phyloP scores from a whole-genome alignment of 1,284 basidiomycete genomes.

The Paramarasmius palmivorus region DNA sequence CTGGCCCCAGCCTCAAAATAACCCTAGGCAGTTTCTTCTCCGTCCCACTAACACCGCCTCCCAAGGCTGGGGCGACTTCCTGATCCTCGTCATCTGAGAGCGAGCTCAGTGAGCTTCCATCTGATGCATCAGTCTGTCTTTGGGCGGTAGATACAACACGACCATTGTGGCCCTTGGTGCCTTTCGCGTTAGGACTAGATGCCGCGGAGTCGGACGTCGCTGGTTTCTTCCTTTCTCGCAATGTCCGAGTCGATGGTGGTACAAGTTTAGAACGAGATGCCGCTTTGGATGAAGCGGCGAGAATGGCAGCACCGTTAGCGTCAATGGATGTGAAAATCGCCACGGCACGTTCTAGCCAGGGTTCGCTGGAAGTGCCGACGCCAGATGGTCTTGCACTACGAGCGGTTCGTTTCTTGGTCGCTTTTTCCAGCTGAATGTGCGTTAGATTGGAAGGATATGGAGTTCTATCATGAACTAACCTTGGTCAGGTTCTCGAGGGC shows the following conservation, averaged over 20 bases:
- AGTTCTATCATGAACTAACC: slow-evolving; percentile 36
- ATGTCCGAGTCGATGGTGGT: not conserved
- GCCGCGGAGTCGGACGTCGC: not conserved
- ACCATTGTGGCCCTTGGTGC: not conserved
- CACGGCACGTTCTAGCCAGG: not conserved
- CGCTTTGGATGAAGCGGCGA: not conserved
- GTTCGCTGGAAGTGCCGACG: not conserved
- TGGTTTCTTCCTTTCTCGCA: not conserved
- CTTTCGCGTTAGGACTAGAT: not conserved
- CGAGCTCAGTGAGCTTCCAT: not conserved
- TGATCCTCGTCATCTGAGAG: slow-evolving; percentile 4
- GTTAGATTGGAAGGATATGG: not conserved
- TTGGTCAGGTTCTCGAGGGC: slow-evolving; percentile 58
- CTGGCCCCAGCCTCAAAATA: slow-evolving; percentile 52
- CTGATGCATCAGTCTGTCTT: not conserved
- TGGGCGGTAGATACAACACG: not conserved
- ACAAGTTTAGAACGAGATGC: not conserved
- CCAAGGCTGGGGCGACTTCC: slow-evolving; percentile 15
- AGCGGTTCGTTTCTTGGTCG: slow-evolving; percentile 49
- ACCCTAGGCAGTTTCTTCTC: slow-evolving; percentile 54
- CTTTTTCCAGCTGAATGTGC: slow-evolving; percentile 65
- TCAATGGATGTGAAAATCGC: not conserved
- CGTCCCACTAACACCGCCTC: slow-evolving; percentile 18
- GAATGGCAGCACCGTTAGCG: not conserved
- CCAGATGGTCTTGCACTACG: not conserved